A percentile compares a stretch with the other conserved stretches of the same genome.
Conservation (phyloP, 495 filamentous ascomycete genomes). For the Xylaria nigripes region DNA sequence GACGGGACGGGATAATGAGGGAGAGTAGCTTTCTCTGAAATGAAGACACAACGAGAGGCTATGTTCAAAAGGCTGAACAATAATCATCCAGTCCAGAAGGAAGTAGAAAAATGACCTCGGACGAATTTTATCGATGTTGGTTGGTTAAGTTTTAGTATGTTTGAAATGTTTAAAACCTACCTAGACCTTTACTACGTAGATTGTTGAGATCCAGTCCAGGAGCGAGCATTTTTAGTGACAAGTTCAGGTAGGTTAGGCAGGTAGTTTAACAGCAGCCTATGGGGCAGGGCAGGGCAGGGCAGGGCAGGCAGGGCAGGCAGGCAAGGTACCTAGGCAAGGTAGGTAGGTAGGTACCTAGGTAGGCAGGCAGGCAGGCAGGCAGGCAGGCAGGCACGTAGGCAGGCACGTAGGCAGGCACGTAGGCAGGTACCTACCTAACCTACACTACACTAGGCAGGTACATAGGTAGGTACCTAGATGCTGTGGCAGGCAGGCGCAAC, state of each 20-base stretch:
- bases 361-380: neutral
- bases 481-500: no score
- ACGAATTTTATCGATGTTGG: conserved; percentile 6
- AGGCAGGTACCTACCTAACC: no score
- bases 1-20: neutral
- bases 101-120: neutral
- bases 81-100: neutral
- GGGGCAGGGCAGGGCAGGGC: no score
- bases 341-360: no score
- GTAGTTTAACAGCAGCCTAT: neutral
- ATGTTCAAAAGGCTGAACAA: neutral
- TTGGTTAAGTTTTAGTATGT: neutral
- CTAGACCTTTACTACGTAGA: no score
- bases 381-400: no score
- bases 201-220: neutral
- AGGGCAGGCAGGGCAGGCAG: no score
- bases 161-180: neutral
- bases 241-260: neutral
- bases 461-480: no score
- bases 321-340: neutral
- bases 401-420: no score
- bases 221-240: neutral
- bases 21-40: neutral
- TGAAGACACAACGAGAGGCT: neutral
- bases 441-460: no score